Conservation (phyloP, 2,329 filamentous ascomycete genomes). For the Chrysoporthe cubensis region DNA sequence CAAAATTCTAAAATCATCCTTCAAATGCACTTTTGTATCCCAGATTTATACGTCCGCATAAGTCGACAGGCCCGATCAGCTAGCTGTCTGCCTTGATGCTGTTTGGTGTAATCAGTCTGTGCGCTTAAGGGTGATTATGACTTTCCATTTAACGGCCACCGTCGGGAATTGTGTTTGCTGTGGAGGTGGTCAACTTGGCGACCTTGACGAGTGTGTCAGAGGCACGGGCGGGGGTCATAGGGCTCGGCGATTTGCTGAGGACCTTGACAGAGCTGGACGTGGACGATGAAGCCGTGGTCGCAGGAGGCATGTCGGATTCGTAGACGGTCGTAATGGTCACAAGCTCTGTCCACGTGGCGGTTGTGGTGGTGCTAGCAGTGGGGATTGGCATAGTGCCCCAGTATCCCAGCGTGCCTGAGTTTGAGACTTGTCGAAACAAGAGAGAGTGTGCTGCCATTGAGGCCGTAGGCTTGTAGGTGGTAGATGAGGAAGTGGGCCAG, state of each 20-base stretch:
- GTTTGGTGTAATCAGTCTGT: not conserved
- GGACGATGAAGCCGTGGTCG: not conserved
- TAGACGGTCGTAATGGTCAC: not conserved
- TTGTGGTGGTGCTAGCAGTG: not conserved
- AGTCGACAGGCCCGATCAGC: not conserved
- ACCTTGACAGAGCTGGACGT: not conserved
- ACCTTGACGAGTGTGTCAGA: not conserved
- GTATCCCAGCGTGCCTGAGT: not conserved
- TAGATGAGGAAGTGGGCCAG: not conserved
- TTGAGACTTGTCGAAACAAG: not conserved
- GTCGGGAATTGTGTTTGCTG: too few species aligned
- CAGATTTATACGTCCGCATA: not conserved
- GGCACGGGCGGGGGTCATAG: too few species aligned
- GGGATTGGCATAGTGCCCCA: not conserved
- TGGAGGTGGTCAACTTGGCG: too few species aligned
- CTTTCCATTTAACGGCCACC: too few species aligned
- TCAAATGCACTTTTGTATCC: not conserved
- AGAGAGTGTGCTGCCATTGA: not conserved
- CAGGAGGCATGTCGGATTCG: not conserved
- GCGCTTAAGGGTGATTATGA: not conserved
- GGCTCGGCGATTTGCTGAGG: not conserved
- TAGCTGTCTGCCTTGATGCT: not conserved
- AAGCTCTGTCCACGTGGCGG: not conserved
- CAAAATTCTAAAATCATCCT: not conserved
- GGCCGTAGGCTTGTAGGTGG: not conserved